Conservation (phyloP, 73 alveolate species). For the Uronychia binucleata region DNA sequence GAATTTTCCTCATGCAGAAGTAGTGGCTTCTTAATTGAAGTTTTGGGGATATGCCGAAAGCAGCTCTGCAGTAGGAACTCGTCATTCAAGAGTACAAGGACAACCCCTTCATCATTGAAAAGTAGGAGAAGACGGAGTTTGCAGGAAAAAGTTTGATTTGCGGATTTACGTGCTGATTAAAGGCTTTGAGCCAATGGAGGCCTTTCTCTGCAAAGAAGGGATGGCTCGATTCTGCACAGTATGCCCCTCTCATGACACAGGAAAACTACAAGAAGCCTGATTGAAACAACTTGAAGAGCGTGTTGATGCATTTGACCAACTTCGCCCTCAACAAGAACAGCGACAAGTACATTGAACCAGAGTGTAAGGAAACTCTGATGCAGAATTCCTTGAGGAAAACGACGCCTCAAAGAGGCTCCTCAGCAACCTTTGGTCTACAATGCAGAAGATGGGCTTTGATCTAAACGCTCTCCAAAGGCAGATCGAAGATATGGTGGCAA, state of each 20-base stretch:
- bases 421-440: not conserved
- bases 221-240: conserved; percentile 93
- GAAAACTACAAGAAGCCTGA: conserved; percentile 85
- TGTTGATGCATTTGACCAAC: conserved; percentile 91
- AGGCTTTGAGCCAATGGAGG: conserved; percentile 31
- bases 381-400: conserved; percentile 33
- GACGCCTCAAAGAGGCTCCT: conserved; percentile 28
- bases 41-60: conserved; percentile 7
- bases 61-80: conserved; percentile 16
- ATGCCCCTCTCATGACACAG: no score
- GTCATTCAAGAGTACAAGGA: conserved; percentile 74
- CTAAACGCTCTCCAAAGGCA: not conserved
- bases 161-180: conserved; percentile 66
- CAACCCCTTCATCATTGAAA: conserved; percentile 62
- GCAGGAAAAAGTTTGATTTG: conserved; percentile 77
- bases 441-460: not conserved
- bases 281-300: conserved; percentile 62
- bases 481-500: not conserved
- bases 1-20: conserved; percentile 47
- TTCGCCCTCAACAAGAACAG: conserved; percentile 84
- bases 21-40: no score
- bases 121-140: not conserved
- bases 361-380: conserved; percentile 18
- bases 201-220: conserved; percentile 96
- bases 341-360: conserved; percentile 63